Conservation (phyloP, 129 eudicot genomes). For the Deinandra increscens region DNA sequence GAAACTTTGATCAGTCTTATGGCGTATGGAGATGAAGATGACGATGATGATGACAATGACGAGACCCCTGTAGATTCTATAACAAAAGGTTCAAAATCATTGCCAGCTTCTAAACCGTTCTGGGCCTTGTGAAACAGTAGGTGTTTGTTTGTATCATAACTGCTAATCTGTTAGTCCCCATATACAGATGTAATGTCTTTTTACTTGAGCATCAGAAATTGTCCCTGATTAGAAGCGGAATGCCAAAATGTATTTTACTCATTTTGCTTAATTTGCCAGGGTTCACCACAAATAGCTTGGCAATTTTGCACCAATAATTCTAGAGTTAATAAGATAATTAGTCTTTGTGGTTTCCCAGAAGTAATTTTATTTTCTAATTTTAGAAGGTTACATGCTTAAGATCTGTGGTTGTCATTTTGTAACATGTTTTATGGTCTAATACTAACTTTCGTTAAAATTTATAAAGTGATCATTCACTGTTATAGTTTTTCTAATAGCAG, state of each 20-base stretch:
- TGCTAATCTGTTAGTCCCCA: neutral
- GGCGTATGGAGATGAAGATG: constrained; percentile 94
- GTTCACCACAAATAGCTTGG: constrained; percentile 4
- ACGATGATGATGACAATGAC: constrained; percentile 57
- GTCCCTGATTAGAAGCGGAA: constrained; percentile 6
- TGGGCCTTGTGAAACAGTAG: constrained; percentile 63
- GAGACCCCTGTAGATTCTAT: constrained; percentile 27
- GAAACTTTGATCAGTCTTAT: constrained; percentile 73
- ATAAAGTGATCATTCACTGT: no score
- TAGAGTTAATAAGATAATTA: neutral
- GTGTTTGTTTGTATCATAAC: constrained; percentile 21
- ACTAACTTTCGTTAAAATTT: no score
- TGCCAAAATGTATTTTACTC: neutral
- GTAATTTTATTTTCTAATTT: no score
- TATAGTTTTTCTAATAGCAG: no score
- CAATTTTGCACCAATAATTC: neutral
- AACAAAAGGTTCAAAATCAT: constrained; percentile 28
- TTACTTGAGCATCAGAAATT: constrained; percentile 18
- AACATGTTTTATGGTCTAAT: no score
- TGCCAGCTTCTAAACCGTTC: constrained; percentile 56
- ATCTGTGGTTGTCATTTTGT: no score
- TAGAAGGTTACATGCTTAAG: no score
- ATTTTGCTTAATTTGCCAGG: constrained; percentile 3
- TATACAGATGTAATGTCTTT: neutral
- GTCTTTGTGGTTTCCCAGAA: no score